These are phyloP conservation scores for Epichloe brachyelytri DNA, from an alignment of 2,329 filamentous ascomycete genomes.

Conservation along the genomic window DNA sequence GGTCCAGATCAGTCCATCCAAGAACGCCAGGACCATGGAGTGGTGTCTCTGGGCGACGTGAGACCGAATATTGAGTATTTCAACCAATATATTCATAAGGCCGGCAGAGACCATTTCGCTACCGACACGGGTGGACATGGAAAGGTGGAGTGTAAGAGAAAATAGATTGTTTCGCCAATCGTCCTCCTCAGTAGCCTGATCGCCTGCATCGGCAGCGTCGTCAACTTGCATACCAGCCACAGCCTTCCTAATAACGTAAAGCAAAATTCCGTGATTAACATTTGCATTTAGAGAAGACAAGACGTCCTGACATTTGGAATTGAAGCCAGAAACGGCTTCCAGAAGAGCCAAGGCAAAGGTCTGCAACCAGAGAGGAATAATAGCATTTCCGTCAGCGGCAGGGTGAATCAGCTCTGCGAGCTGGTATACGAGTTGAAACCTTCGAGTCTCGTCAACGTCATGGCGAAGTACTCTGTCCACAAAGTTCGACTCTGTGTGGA, in stretches of 20 bases:
- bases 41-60: constrained; percentile 71
- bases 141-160: constrained; percentile 71
- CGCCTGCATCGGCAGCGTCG: constrained; percentile 37
- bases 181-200: constrained; percentile 55
- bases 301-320: constrained; percentile 66
- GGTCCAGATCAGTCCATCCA: constrained; percentile 78
- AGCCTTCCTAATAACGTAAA: constrained; percentile 85
- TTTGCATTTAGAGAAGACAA: constrained; percentile 86
- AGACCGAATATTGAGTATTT: constrained; percentile 75
- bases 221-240: constrained; percentile 65
- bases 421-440: constrained; percentile 83
- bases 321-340: constrained; percentile 73
- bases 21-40: constrained; percentile 70
- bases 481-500: constrained; percentile 73
- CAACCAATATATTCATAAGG: constrained; percentile 78
- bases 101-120: constrained; percentile 80
- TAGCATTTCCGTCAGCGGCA: constrained; percentile 51
- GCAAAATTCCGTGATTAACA: constrained; percentile 88
- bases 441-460: constrained; percentile 78
- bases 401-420: constrained; percentile 85
- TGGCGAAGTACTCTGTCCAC: constrained; percentile 74
- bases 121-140: constrained; percentile 60
- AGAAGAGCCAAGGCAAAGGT: constrained; percentile 70
- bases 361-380: constrained; percentile 65
- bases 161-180: constrained; percentile 88